Conservation (phyloP, 2,329 filamentous ascomycete genomes). For the Penicillium polonicum region DNA sequence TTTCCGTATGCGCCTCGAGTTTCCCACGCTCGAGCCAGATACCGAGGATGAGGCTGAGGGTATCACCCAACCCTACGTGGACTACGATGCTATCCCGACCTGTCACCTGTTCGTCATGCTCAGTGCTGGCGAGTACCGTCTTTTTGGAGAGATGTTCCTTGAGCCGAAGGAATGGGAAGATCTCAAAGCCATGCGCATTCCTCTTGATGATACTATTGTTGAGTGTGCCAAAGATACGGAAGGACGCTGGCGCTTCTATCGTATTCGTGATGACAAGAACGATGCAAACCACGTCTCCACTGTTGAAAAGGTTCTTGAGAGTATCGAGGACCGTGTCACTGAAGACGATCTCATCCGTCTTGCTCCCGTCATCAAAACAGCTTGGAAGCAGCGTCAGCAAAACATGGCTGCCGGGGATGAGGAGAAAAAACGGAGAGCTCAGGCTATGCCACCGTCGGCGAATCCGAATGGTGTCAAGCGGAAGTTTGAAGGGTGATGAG, state of each 20-base stretch:
- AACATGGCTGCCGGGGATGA: slow-evolving; percentile 26
- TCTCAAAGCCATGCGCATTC: slow-evolving; percentile 70
- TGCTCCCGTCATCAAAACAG: slow-evolving; percentile 69
- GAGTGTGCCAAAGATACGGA: slow-evolving; percentile 81
- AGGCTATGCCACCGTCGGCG: slow-evolving; percentile 18
- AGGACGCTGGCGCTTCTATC: slow-evolving; percentile 78
- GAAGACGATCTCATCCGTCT: slow-evolving; percentile 74
- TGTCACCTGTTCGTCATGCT: slow-evolving; percentile 70
- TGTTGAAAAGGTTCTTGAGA: slow-evolving; percentile 82
- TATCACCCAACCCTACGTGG: slow-evolving; percentile 60
- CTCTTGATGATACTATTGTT: slow-evolving; percentile 82
- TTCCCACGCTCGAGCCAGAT: slow-evolving; percentile 69
- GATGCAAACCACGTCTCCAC: slow-evolving; percentile 87
- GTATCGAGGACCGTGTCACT: slow-evolving; percentile 80
- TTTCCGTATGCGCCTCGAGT: slow-evolving; percentile 76
- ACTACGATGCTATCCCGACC: slow-evolving; percentile 78
- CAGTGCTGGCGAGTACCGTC: slow-evolving; percentile 63
- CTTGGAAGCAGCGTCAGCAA: slow-evolving; percentile 70
- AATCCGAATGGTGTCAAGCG: slow-evolving; percentile 42
- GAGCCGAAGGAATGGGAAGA: slow-evolving; percentile 78
- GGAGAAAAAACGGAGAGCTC: slow-evolving; percentile 27
- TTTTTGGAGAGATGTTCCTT: slow-evolving; percentile 67
- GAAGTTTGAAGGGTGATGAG: slow-evolving; percentile 41
- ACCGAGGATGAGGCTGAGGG: slow-evolving; percentile 67
- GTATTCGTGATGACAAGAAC: slow-evolving; percentile 88